These are phyloP conservation scores for Saccharomycopsis capsularis DNA, from an alignment of 805 yeast genomes.

Conservation along the genomic window DNA sequence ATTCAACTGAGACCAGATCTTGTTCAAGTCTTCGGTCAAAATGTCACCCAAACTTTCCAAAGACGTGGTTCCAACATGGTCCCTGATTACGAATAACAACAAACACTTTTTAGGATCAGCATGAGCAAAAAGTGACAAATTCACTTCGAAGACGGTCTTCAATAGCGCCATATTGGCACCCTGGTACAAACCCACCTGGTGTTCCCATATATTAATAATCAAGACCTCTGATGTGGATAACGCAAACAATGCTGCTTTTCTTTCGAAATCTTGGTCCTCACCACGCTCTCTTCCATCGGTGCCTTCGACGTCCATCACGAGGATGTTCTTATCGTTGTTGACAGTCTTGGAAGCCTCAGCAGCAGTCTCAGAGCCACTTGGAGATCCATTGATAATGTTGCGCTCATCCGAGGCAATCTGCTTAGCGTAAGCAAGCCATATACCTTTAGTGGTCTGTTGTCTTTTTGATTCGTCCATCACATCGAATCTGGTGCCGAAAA, in stretches of 20 bases:
- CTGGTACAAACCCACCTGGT: slow-evolving; percentile 92
- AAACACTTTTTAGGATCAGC: slow-evolving; percentile 54
- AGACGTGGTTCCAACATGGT: slow-evolving; percentile 85
- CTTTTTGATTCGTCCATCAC: slow-evolving; percentile 86
- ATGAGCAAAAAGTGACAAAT: slow-evolving; percentile 73
- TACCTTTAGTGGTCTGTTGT: slow-evolving; percentile 87
- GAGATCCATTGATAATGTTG: slow-evolving; percentile 15
- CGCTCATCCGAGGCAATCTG: slow-evolving; percentile 27
- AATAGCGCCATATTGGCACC: slow-evolving; percentile 96
- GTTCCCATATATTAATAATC: slow-evolving; percentile 93
- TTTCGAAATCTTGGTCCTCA: slow-evolving; percentile 96
- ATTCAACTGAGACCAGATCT: slow-evolving; percentile 70
- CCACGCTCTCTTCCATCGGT: slow-evolving; percentile 95
- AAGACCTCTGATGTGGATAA: slow-evolving; percentile 84
- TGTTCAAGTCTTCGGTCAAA: slow-evolving; percentile 59
- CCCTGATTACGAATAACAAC: slow-evolving; percentile 83
- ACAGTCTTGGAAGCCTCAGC: slow-evolving; percentile 12
- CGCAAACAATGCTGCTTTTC: slow-evolving; percentile 94
- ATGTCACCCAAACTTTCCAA: slow-evolving; percentile 62
- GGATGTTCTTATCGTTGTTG: slow-evolving; percentile 31
- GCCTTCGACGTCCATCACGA: slow-evolving; percentile 97
- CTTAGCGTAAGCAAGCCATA: slow-evolving; percentile 62
- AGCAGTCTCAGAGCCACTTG: slow-evolving; percentile 21
- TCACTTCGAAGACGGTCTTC: slow-evolving; percentile 95
- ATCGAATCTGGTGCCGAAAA: slow-evolving; percentile 83